phyloP scores from a whole-genome alignment of 192 early-diverging fungal species.

The Polychytrium aggregatum region DNA sequence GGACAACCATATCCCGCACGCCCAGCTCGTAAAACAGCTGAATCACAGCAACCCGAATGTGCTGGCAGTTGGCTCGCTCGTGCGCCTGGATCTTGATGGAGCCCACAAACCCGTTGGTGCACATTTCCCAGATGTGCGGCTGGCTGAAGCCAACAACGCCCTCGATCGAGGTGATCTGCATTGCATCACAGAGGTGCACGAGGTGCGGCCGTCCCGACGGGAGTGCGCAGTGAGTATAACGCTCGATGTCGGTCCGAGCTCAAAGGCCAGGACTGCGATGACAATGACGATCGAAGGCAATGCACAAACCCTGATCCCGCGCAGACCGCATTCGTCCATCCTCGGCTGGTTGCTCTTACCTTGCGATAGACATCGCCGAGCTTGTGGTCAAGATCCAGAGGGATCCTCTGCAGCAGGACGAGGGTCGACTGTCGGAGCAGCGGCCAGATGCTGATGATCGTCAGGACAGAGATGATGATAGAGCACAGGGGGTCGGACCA shows the following conservation, averaged over 20 bases:
- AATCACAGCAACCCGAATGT: constrained; percentile 16
- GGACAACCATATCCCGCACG: constrained; percentile 25
- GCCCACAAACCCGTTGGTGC: constrained; percentile 24
- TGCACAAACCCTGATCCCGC: too few species aligned
- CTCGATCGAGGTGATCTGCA: constrained; percentile 15
- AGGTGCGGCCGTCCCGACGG: not conserved
- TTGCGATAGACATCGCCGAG: constrained; percentile 12
- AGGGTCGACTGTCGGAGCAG: constrained; percentile 60
- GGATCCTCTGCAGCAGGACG: constrained; percentile 29
- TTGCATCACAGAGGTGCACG: not conserved
- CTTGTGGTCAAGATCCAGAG: constrained; percentile 9
- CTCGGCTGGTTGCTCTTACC: constrained; percentile 8
- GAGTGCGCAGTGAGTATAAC: not conserved
- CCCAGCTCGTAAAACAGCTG: constrained; percentile 20
- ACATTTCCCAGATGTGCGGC: constrained; percentile 40
- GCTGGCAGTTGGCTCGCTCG: constrained; percentile 13
- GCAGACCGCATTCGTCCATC: too few species aligned
- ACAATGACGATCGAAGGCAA: not conserved
- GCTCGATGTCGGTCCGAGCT: too few species aligned
- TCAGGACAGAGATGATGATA: constrained; percentile 78
- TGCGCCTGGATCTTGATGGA: constrained; percentile 27
- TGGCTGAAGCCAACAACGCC: constrained; percentile 26
- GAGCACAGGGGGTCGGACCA: constrained; percentile 93
- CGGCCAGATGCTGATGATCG: constrained; percentile 74
- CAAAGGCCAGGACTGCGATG: not conserved